Conservation (phyloP, 208 protist genomes). For the Porcisia deanei region DNA sequence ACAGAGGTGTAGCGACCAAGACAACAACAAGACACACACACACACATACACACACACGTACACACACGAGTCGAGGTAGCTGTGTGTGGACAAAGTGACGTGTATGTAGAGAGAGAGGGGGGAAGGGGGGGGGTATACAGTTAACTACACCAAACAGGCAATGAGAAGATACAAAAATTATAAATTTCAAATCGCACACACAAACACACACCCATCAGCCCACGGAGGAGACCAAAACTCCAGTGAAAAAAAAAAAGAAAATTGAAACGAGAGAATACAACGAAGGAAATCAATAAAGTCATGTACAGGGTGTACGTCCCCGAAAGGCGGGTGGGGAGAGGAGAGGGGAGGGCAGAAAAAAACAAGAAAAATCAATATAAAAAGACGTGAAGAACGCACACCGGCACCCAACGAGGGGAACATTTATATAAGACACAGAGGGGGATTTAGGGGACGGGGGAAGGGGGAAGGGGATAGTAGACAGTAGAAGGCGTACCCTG, state of each 20-base stretch:
- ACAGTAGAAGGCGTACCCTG: background rate
- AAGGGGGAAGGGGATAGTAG: background rate
- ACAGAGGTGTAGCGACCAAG: too few species aligned
- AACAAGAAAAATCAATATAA: background rate
- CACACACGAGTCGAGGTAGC: background rate
- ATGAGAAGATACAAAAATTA: background rate
- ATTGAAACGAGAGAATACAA: background rate
- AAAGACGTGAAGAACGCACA: background rate
- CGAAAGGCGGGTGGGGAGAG: background rate
- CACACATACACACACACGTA: background rate
- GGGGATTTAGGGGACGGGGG: background rate
- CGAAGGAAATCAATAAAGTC: background rate
- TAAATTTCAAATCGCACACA: background rate
- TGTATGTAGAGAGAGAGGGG: background rate
- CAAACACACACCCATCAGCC: background rate
- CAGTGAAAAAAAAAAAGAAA: background rate
- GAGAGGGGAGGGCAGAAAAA: background rate
- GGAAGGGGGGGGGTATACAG: background rate
- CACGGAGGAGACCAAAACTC: background rate
- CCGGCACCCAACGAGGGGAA: too few species aligned
- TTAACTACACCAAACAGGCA: background rate
- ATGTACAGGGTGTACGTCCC: constrained; percentile 4
- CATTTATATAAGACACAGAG: too few species aligned
- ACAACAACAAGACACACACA: background rate
- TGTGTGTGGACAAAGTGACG: too few species aligned